Base-by-base conservation (phyloP, 495 filamentous ascomycete genomes). In the Umbilicaria muhlenbergii region DNA sequence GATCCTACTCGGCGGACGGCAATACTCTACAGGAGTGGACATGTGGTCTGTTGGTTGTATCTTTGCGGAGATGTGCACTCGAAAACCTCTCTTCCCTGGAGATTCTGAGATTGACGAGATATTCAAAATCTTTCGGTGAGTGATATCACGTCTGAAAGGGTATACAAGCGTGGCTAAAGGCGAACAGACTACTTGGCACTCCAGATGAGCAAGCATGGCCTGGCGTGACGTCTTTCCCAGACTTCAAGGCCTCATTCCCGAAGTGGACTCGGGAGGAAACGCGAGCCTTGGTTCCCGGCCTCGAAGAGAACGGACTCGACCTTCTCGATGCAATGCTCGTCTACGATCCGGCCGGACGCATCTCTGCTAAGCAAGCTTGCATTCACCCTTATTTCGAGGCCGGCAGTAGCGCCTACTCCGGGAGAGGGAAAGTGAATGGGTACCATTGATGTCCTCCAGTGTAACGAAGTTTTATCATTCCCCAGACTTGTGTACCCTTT, bases 21-120 rank as follows among this genome's bases (percentile, higher is more conserved):
- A 96, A 61, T 99, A 99, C 67, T 93, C 85, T 17, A 96, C 91
- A 37, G 91, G 92, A 48, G 88, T 99, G 35, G 91, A 99, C 60
- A 96, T 99, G 92, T 99, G 91, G 91, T 94, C 86, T 28, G 78
- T 89, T 41, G 91, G 91, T 35, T 94, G 91, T 59, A 99, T 99
- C 63, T 99, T 99, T 62, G 91, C 92, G 12, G 91, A 99, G 64
- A 96, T 99, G 92, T 94, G 87, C 70, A 99, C 92, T 13, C 81
- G 86, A 54, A 96, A 95, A 64, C 88, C 91, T 5, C 67, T 96
- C 11, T 96, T 99, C 71, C 91, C 91, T 19, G 91, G 91, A 33
- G 92, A 99, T 60, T 94, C 87, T 2, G 91, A 99, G 60, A 96
- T 99, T 63, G 91, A 99, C 53, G 92, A 99, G 66, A 96, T 99